Evolutionary conservation across 2,329 filamentous ascomycete genomes (phyloP), one percentile per base, ranked within the genome.

Genomic region (Botrytis aclada): DNA sequence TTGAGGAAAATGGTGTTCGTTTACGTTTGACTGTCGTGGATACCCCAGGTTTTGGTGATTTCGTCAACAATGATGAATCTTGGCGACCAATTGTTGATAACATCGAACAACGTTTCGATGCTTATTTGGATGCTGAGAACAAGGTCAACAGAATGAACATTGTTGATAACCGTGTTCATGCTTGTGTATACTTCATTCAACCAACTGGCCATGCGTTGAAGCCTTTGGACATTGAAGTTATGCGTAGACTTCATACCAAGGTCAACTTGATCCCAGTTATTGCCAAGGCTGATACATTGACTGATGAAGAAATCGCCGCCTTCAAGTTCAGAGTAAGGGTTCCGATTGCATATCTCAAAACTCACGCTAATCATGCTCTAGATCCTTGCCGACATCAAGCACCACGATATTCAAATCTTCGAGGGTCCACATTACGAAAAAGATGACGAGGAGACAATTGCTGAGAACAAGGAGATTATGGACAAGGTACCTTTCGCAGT

Each of bases 91-190:
- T 99, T 84, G 92, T 98, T 80, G 96, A 99, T 88, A 98, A 98
- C 88, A 98, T 99, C 81, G 96, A 99, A 88, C 94, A 97, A 88
- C 93, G 96, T 79, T 99, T 96, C 82, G 96, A 99, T 84, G 95
- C 96, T 71, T 99, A 98, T 84, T 88, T 99, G 74, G 96, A 99
- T 84, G 95, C 96, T 63, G 96, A 99, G 89, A 99, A 99, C 90
- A 99, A 98, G 90, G 94, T 99, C 83, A 99, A 99, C 88, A 94
- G 96, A 81, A 97, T 98, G 91, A 99, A 99, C 89, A 98, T 98
- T 83, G 92, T 99, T 76, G 96, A 99, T 86, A 99, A 98, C 88
- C 93, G 96, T 80, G 97, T 99, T 76, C 96, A 99, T 81, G 96
- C 96, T 72, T 98, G 97, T 81, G 96, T 99, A 76, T 99, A 98